Percentiles rank a stretch among this genome's conserved stretches.
Evolutionary conservation across 2,329 filamentous ascomycete species (phyloP).

Genomic region (Beauveria bassiana): DNA sequence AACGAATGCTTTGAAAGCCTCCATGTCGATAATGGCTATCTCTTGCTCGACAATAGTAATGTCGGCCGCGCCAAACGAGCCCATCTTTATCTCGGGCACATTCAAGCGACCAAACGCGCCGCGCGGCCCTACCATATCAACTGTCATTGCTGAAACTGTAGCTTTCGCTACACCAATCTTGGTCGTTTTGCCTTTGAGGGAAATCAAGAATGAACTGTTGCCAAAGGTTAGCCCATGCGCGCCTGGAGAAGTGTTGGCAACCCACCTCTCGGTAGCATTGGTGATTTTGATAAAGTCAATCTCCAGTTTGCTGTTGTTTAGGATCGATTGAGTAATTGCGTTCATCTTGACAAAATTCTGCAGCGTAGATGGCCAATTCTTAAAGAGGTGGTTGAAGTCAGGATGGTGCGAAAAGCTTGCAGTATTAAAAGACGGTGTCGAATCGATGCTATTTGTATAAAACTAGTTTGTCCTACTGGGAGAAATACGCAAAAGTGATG

Average conservation of each 20-base stretch:
- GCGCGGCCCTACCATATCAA: constrained; percentile 3
- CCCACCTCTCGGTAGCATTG: constrained; percentile 2
- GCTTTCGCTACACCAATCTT: constrained; percentile 5
- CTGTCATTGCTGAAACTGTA: constrained; percentile 6
- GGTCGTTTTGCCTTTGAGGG: constrained; percentile 2
- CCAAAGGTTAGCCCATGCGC: not conserved
- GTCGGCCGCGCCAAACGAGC: not conserved
- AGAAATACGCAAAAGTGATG: not conserved
- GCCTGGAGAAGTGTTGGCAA: not conserved
- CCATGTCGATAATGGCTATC: constrained; percentile 4
- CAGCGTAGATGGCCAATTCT: not conserved
- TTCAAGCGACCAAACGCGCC: constrained; percentile 5
- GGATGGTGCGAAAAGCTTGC: not conserved
- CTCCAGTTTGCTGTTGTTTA: constrained; percentile 6
- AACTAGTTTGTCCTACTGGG: not conserved
- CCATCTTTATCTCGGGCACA: constrained; percentile 9
- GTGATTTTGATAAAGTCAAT: not conserved
- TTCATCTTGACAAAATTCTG: not conserved
- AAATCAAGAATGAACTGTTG: constrained; percentile 1
- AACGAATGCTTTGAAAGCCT: constrained; percentile 3
- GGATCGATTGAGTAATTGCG: not conserved
- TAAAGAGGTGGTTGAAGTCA: not conserved
- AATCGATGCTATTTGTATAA: not conserved
- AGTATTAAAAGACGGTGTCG: not conserved
- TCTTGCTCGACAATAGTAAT: constrained; percentile 1